These are phyloP conservation scores for Gossypium bickii DNA, from an alignment of 345 rosid genomes.

Conservation along the genomic window DNA sequence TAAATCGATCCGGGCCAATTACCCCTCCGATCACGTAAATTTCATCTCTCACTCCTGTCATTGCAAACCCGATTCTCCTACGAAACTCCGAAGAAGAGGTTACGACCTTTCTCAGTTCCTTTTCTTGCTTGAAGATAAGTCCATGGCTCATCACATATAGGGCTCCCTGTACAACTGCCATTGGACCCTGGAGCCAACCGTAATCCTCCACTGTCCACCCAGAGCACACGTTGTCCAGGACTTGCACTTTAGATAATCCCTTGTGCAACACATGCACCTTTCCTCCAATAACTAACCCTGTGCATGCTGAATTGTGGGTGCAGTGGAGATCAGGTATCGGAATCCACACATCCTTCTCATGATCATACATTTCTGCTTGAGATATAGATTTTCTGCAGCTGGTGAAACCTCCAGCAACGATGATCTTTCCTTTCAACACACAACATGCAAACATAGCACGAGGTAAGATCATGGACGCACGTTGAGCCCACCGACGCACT, in stretches of 20 bases:
- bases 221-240: conserved; percentile 49
- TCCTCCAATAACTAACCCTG: conserved; percentile 66
- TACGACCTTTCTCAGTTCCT: conserved; percentile 46
- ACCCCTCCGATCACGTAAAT: conserved; percentile 84
- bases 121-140: conserved; percentile 53
- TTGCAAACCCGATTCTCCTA: conserved; percentile 75
- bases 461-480: conserved; percentile 83
- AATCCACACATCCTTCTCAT: conserved; percentile 69
- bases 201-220: conserved; percentile 79
- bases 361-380: conserved; percentile 90
- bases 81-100: conserved; percentile 79
- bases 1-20: conserved; percentile 77
- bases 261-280: conserved; percentile 81
- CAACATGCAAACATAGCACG: conserved; percentile 98
- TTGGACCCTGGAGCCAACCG: conserved; percentile 86
- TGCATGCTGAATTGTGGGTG: conserved; percentile 85
- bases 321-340: conserved; percentile 80
- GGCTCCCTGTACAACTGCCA: conserved; percentile 69
- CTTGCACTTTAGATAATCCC: conserved; percentile 85
- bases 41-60: conserved; percentile 71
- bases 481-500: conserved; percentile 55
- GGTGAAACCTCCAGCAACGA: conserved; percentile 94
- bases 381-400: conserved; percentile 84
- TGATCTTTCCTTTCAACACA: conserved; percentile 70
- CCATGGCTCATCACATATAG: conserved; percentile 72